These are phyloP conservation scores for Knoxdaviesia capensis DNA, from an alignment of 2,329 filamentous ascomycete genomes.

Conservation along the genomic window DNA sequence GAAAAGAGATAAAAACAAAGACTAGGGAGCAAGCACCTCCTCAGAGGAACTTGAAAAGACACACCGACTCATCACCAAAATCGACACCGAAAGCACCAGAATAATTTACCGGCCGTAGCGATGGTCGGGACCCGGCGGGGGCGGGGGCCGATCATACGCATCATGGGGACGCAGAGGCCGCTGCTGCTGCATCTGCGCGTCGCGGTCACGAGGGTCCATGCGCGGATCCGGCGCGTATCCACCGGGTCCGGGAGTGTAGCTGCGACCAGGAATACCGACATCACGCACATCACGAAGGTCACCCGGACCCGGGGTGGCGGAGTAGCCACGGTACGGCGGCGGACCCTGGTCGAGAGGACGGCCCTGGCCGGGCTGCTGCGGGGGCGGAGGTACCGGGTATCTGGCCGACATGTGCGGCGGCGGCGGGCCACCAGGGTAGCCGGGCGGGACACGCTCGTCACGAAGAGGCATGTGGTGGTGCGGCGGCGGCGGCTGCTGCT, in stretches of 20 bases:
- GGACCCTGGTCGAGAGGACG: slow-evolving; percentile 16
- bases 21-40: too few relatives aligned
- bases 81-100: too few relatives aligned
- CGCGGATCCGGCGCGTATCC: slow-evolving; percentile 21
- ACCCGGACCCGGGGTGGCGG: slow-evolving; percentile 19
- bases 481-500: slow-evolving; percentile 6
- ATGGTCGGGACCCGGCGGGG: too few relatives aligned
- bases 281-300: slow-evolving; percentile 21
- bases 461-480: slow-evolving; percentile 5
- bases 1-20: too few relatives aligned
- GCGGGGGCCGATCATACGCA: too few relatives aligned
- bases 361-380: slow-evolving; percentile 8
- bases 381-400: background rate
- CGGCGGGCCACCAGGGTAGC: background rate
- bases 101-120: too few relatives aligned
- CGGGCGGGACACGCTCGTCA: background rate
- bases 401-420: slow-evolving; percentile 3
- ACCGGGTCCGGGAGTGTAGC: slow-evolving; percentile 21
- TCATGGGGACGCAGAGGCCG: too few relatives aligned
- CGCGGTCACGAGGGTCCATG: too few relatives aligned
- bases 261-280: slow-evolving; percentile 15
- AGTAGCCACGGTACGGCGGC: slow-evolving; percentile 21
- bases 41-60: too few relatives aligned
- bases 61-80: too few relatives aligned
- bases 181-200: too few relatives aligned